phyloP scores from a whole-genome alignment of 306 rosid genomes.

The Malus asiatica region DNA sequence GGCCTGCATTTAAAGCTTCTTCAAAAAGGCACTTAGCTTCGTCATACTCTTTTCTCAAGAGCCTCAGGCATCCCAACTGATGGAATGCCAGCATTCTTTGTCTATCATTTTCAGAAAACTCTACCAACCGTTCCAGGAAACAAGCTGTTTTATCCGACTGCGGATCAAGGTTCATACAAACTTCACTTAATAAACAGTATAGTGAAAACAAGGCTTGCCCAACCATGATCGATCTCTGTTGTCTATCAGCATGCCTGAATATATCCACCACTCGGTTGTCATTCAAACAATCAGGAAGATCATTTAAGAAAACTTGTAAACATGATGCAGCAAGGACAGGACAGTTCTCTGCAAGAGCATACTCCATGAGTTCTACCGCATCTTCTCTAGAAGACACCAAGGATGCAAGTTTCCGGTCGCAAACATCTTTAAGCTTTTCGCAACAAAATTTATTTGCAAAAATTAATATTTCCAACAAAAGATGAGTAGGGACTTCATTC shows the following conservation, averaged over 20 bases:
- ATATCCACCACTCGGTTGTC: slow-evolving; percentile 57
- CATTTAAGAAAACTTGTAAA: slow-evolving; percentile 67
- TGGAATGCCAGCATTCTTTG: slow-evolving; percentile 67
- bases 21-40: slow-evolving; percentile 62
- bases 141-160: slow-evolving; percentile 60
- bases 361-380: slow-evolving; percentile 78
- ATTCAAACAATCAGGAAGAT: slow-evolving; percentile 62
- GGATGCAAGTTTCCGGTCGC: slow-evolving; percentile 75
- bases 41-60: slow-evolving; percentile 68
- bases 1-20: slow-evolving; percentile 71
- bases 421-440: slow-evolving; percentile 64
- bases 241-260: slow-evolving; percentile 50
- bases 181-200: slow-evolving; percentile 79
- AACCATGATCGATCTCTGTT: slow-evolving; percentile 57
- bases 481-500: slow-evolving; percentile 49
- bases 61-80: slow-evolving; percentile 66
- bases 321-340: slow-evolving; percentile 69
- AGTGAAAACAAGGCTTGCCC: slow-evolving; percentile 70
- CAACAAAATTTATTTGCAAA: slow-evolving; percentile 84
- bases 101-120: slow-evolving; percentile 56
- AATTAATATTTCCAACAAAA: slow-evolving; percentile 66
- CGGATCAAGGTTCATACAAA: slow-evolving; percentile 57
- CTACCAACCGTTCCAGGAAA: slow-evolving; percentile 60
- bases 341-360: slow-evolving; percentile 66
- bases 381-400: slow-evolving; percentile 60